Conservation (phyloP, 2,329 filamentous ascomycete species). For the Fusarium staphyleae region DNA sequence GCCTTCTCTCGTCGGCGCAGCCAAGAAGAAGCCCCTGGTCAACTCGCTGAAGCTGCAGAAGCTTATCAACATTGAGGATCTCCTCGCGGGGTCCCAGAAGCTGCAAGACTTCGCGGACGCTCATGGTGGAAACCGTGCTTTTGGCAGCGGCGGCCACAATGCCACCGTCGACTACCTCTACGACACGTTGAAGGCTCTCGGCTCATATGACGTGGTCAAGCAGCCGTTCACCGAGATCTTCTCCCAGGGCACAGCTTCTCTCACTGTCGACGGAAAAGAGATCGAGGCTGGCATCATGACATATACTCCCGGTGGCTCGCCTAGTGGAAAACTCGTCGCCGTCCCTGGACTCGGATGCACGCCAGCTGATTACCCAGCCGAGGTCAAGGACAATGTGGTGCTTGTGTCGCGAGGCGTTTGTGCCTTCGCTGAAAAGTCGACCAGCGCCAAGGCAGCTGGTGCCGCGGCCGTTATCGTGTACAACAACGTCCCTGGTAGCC, state of each 20-base stretch:
- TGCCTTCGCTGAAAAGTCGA: constrained; percentile 64
- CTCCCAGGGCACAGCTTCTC: constrained; percentile 42
- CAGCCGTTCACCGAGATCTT: constrained; percentile 54
- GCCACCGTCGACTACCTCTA: constrained; percentile 55
- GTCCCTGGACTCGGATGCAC: constrained; percentile 62
- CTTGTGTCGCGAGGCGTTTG: constrained; percentile 67
- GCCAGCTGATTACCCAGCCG: constrained; percentile 59
- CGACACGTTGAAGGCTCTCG: constrained; percentile 48
- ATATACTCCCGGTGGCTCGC: constrained; percentile 59
- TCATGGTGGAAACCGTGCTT: constrained; percentile 52
- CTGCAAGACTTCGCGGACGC: constrained; percentile 54
- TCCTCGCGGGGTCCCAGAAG: constrained; percentile 53
- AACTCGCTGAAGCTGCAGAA: constrained; percentile 50
- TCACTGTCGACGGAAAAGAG: constrained; percentile 43
- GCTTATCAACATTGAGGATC: constrained; percentile 49
- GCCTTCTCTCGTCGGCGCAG: constrained; percentile 34
- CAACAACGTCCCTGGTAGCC: constrained; percentile 63
- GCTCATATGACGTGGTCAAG: constrained; percentile 54
- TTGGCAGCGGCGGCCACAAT: constrained; percentile 55
- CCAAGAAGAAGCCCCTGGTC: constrained; percentile 45
- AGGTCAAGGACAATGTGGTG: constrained; percentile 62
- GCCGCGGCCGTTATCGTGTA: constrained; percentile 66
- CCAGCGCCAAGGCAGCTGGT: constrained; percentile 62
- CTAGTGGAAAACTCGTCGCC: constrained; percentile 52
- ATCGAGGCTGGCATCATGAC: constrained; percentile 47